Base-by-base conservation (phyloP, 345 rosid genomes). In the Linum tenue region DNA sequence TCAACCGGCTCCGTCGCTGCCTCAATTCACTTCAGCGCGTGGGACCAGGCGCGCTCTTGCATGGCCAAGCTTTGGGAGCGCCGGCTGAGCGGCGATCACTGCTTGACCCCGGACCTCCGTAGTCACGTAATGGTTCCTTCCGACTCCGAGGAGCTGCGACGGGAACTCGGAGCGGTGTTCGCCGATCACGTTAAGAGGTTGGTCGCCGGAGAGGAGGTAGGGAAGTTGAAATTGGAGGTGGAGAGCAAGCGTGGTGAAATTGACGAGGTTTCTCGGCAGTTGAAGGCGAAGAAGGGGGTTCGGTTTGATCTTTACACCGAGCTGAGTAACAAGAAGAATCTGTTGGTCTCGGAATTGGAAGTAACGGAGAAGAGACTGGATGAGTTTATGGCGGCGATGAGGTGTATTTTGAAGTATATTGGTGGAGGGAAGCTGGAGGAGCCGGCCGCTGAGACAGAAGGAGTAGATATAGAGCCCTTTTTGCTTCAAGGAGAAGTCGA, bases 331-430 rank as follows among this genome's bases (percentile, higher is more conserved):
- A 69, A 16, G 64, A 73, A 58, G 80, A 73, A 74, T 56, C 75
- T 22, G 53, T 43, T 86, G 6, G 15, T 17, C 22, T 71, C 50
- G 11, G 96, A 87, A 66, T 72, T 38, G 58, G 75, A 75, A 7
- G 56, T 78, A 63, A 59, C 84, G 39, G 55, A 41, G 2, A 84
- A 67, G 76, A 80, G 87, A 50, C 48, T 83, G 51, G 73, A 55
- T 62, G 98, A 86, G 76, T 92, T 87, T 58, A 62, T 66, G 72
- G 63, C 42, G 40, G 92, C 81, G 5, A 72, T 92, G 84, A 56
- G 59, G 62, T 76, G 85, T 59, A 64, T 92, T 64, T 37, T 78
- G 77, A 70, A 76, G 58, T 74, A 64, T 72, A 71, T 89, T 5
- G 77, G 80, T 67, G 78, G 72, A 37, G 64, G 48, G 37, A 63